Conservation (phyloP, 768 basidiomycete species). For the Leccinum rimulosum region DNA sequence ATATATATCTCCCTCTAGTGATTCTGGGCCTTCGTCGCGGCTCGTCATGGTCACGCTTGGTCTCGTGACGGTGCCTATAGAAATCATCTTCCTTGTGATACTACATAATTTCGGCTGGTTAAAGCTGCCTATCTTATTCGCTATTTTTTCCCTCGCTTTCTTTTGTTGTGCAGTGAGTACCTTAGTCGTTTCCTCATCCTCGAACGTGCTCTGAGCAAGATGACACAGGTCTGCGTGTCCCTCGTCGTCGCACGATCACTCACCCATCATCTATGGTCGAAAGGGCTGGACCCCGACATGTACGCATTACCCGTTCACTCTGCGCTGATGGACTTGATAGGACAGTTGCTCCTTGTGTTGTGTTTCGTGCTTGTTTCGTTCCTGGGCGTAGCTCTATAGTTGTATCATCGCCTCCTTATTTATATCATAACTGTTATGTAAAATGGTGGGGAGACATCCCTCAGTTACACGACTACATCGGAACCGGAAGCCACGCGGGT, state of each 20-base stretch:
- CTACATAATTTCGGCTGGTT: slow-evolving; percentile 77
- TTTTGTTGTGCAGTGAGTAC: slow-evolving; percentile 75
- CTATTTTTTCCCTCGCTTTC: slow-evolving; percentile 61
- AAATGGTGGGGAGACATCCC: not conserved
- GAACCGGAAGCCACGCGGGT: too few species aligned
- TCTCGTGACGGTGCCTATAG: slow-evolving; percentile 75
- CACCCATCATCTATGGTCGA: slow-evolving; percentile 78
- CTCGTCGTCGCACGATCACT: slow-evolving; percentile 62
- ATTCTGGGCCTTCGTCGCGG: slow-evolving; percentile 37
- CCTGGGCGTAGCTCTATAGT: slow-evolving; percentile 30
- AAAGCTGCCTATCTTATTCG: slow-evolving; percentile 63
- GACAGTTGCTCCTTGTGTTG: slow-evolving; percentile 74
- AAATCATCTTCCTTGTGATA: slow-evolving; percentile 67
- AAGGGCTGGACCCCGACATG: slow-evolving; percentile 80
- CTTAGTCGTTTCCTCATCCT: not conserved
- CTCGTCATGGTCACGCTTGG: slow-evolving; percentile 70
- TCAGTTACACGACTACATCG: slow-evolving; percentile 1
- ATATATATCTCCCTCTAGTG: slow-evolving; percentile 2
- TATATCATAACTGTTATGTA: not conserved
- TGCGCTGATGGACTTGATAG: slow-evolving; percentile 81
- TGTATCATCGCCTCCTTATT: not conserved
- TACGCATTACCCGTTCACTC: slow-evolving; percentile 94
- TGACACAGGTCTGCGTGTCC: slow-evolving; percentile 64
- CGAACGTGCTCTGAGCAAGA: not conserved
- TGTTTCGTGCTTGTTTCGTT: slow-evolving; percentile 67